phyloP scores from a whole-genome alignment of 192 early-diverging fungal species.

The Neocallimastix lanati region DNA sequence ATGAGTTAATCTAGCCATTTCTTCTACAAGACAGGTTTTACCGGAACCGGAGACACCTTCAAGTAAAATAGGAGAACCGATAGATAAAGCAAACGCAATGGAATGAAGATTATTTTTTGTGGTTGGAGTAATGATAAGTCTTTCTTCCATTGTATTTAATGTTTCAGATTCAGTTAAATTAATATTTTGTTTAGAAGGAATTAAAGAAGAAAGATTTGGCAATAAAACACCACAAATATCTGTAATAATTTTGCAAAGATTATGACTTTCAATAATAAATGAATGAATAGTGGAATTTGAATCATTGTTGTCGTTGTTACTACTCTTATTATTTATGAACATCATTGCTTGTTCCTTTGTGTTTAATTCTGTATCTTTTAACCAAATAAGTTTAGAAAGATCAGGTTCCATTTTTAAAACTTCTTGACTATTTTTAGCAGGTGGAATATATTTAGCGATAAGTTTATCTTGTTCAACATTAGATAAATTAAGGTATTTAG shows the following conservation, averaged over 20 bases:
- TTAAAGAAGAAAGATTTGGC: neutral
- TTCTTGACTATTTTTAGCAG: neutral
- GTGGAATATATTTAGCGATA: neutral
- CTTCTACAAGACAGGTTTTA: constrained; percentile 80
- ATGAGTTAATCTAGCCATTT: constrained; percentile 59
- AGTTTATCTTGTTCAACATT: neutral
- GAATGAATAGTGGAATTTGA: neutral
- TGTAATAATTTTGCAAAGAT: neutral
- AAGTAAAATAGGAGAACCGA: constrained; percentile 69
- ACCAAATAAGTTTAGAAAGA: neutral
- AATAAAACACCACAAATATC: neutral
- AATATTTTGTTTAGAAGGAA: neutral
- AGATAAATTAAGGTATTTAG: neutral
- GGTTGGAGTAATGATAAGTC: constrained; percentile 58
- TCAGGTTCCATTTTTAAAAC: neutral
- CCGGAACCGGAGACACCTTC: constrained; percentile 70
- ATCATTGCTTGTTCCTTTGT: neutral
- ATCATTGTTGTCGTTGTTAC: too few relatives aligned
- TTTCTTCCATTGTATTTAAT: neutral
- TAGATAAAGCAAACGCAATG: constrained; percentile 69
- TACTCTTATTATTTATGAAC: neutral
- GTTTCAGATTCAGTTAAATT: neutral
- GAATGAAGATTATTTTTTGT: constrained; percentile 56
- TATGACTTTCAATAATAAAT: neutral
- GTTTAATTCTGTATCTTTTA: neutral